phyloP scores from a whole-genome alignment of 495 filamentous ascomycete genomes.

The Letharia columbiana region DNA sequence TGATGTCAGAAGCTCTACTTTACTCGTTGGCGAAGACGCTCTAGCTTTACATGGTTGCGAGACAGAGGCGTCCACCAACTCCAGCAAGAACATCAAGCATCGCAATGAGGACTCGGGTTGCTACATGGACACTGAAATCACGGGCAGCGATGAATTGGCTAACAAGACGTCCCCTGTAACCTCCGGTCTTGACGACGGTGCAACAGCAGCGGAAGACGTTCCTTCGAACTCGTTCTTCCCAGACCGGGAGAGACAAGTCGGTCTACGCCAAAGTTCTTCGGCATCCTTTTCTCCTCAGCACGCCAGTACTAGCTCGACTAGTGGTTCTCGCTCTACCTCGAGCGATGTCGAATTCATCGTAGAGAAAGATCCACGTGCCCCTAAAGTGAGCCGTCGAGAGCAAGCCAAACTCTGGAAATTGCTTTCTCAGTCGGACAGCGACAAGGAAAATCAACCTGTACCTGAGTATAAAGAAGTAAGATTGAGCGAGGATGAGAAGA shows the following conservation, averaged over 20 bases:
- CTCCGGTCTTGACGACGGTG: neutral
- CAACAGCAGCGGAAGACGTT: neutral
- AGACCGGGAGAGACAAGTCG: neutral
- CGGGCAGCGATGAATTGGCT: neutral
- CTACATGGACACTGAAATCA: neutral
- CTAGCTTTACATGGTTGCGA: neutral
- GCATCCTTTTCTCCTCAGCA: neutral
- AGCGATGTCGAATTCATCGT: slow-evolving; percentile 6
- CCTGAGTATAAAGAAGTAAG: neutral
- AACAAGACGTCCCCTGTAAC: neutral
- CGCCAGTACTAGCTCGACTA: neutral
- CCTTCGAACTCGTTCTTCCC: neutral
- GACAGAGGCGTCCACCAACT: neutral
- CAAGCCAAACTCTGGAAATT: slow-evolving; percentile 14
- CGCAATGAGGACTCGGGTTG: neutral
- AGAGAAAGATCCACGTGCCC: slow-evolving; percentile 4
- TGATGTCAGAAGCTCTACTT: neutral
- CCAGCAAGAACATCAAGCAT: neutral
- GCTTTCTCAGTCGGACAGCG: neutral
- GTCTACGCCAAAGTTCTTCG: neutral
- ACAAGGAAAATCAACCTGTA: neutral
- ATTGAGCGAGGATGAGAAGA: slow-evolving; percentile 16
- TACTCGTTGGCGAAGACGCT: neutral
- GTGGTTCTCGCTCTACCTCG: neutral
- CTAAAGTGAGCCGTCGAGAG: slow-evolving; percentile 7